These are phyloP conservation scores for Mortierella sp. DNA, from an alignment of 371 early-diverging fungal genomes.

Conservation along the genomic window DNA sequence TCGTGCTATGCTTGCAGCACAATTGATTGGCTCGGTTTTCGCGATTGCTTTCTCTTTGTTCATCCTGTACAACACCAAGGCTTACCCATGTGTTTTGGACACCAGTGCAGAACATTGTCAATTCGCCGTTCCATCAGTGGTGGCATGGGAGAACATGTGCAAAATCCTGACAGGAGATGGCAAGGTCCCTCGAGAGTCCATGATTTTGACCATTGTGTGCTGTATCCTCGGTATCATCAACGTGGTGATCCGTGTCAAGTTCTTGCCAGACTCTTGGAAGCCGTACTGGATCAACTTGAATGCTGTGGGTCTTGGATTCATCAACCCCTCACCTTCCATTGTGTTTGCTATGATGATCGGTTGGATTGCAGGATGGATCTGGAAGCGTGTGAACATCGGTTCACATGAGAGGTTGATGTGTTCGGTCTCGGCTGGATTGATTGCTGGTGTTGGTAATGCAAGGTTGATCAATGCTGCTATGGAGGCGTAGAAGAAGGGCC, in stretches of 20 bases:
- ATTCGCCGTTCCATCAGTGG: constrained; percentile 67
- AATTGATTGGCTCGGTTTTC: constrained; percentile 68
- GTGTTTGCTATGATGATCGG: constrained; percentile 70
- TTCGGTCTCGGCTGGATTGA: constrained; percentile 72
- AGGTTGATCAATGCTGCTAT: constrained; percentile 71
- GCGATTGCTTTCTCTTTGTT: constrained; percentile 70
- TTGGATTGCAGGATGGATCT: constrained; percentile 60
- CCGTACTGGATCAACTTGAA: constrained; percentile 68
- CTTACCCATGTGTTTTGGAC: constrained; percentile 69
- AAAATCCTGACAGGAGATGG: constrained; percentile 63
- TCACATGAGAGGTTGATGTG: constrained; percentile 63
- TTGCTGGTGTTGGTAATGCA: constrained; percentile 81
- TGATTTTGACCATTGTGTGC: constrained; percentile 46
- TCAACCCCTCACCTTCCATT: constrained; percentile 64
- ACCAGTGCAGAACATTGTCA: constrained; percentile 51
- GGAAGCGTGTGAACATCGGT: constrained; percentile 58
- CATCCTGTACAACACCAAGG: constrained; percentile 67
- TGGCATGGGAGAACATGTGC: constrained; percentile 72
- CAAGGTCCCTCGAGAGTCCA: constrained; percentile 20
- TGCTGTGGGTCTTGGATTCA: constrained; percentile 79
- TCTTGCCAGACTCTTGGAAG: constrained; percentile 63
- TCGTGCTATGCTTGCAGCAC: constrained; percentile 71
- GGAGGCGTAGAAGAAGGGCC: constrained; percentile 24
- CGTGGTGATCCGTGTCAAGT: constrained; percentile 60
- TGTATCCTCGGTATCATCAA: constrained; percentile 59